Evolutionary conservation across 2,329 filamentous ascomycete species (phyloP), one percentile per base, ranked within the genome.

Genomic region (Berkeleyomyces rouxiae): DNA sequence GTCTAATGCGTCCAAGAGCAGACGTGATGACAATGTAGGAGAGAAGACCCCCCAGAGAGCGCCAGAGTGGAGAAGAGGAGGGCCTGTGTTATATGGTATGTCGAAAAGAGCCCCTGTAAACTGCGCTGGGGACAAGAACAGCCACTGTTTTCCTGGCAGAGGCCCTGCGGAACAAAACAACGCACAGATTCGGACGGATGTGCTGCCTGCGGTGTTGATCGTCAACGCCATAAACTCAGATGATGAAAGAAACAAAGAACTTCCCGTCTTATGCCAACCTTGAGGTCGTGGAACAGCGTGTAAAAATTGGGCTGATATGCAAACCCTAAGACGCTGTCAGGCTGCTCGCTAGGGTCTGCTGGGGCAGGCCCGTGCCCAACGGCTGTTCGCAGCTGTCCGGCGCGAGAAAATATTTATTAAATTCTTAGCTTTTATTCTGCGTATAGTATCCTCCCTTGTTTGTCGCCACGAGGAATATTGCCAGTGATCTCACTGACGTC

Each of bases 401-500:
- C 11, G n/a, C 11, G 16, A n/a, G n/a, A 55, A 31, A 55, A 11
- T 2, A 37, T 37, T 55, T 55, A 55, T 55, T 39, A 55, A 39
- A 55, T 55, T 55, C 51, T 16, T 9, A 5, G 37, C 39, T 43
- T 13, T 58, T 58, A 33, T 31, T 9, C 55, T 58, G 40, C 46
- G 37, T 39, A 39, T 46, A 62, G 31, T 67, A 59, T 55, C 33
- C 33, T 55, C 13, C 51, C 51, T 55, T 39, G 51, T 55, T 55
- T 55, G 36, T n/a, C 10, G 23, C 36, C 3, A 3, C 16, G 43
- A 11, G 43, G 58, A 44, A 59, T 51, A 62, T 42, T 43, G 33
- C 16, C 40, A 11, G 31, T 39, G 23, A 13, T 39, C 31, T 31
- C 33, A 5, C 13, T 44, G 2, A 23, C 23, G 23, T 23, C 23